A percentile compares a stretch with the other conserved stretches of the same genome.
phyloP scores from a whole-genome alignment of 169 alveolate genomes.

The Eimeria sp. region DNA sequence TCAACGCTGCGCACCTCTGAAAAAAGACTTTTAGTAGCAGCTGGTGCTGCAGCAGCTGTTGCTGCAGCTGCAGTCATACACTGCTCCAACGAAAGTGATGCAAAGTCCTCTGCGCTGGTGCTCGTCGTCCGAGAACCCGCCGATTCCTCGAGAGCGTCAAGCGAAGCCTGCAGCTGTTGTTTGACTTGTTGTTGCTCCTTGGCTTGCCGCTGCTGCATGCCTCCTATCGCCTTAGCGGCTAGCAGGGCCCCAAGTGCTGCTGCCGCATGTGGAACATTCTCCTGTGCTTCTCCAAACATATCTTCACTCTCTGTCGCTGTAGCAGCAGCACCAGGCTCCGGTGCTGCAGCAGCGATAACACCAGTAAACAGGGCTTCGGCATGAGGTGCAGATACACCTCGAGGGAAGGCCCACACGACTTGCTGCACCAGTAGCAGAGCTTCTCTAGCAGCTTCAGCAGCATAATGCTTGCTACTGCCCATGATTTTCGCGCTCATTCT shows the following conservation, averaged over 20 bases:
- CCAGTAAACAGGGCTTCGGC: constrained; percentile 6
- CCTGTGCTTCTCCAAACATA: constrained; percentile 48
- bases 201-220: constrained; percentile 25
- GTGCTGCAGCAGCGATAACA: constrained; percentile 41
- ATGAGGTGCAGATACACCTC: constrained; percentile 31
- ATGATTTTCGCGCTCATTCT: background rate
- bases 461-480: background rate
- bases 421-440: constrained; percentile 70
- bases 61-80: constrained; percentile 30
- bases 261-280: constrained; percentile 61
- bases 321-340: constrained; percentile 21
- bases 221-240: constrained; percentile 50
- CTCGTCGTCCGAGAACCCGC: background rate
- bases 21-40: background rate
- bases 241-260: constrained; percentile 67
- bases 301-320: background rate
- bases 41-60: background rate
- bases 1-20: constrained; percentile 44
- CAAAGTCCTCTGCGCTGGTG: constrained; percentile 8
- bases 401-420: constrained; percentile 72
- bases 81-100: background rate
- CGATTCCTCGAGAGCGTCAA: background rate
- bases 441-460: constrained; percentile 43
- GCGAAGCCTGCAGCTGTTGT: background rate
- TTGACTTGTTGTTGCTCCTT: constrained; percentile 24